Percentiles rank a stretch among this genome's conserved stretches.
These are phyloP conservation scores for Eutypella sp. DNA, from an alignment of 2,329 filamentous ascomycete genomes.

Conservation along the genomic window DNA sequence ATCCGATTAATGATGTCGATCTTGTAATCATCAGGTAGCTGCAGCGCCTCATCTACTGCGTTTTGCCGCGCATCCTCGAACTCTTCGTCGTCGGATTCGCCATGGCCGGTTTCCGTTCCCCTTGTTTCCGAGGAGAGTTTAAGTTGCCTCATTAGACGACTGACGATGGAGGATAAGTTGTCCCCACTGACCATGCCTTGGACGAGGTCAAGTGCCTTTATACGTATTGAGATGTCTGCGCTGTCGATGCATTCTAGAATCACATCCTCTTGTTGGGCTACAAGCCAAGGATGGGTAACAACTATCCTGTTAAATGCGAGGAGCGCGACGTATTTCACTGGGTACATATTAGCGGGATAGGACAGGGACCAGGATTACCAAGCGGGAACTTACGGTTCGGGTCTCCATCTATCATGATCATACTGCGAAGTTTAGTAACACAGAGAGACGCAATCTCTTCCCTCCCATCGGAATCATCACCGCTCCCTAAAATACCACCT, in stretches of 20 bases:
- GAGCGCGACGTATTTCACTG: constrained; percentile 95
- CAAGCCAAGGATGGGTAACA: constrained; percentile 77
- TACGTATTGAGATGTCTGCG: constrained; percentile 88
- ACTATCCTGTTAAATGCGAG: constrained; percentile 96
- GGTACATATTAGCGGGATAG: constrained; percentile 10
- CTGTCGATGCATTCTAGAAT: constrained; percentile 96
- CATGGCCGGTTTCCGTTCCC: too few relatives aligned
- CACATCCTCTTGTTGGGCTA: constrained; percentile 90
- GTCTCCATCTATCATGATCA: constrained; percentile 90
- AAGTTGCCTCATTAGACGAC: constrained; percentile 82
- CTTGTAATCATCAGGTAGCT: constrained; percentile 81
- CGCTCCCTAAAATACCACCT: constrained; percentile 83
- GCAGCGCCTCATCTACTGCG: constrained; percentile 41
- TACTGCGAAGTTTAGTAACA: constrained; percentile 86
- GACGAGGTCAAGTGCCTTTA: constrained; percentile 86
- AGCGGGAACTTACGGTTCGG: constrained; percentile 67
- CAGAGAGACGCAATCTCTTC: constrained; percentile 92
- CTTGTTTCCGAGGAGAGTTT: constrained; percentile 64
- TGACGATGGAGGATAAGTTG: constrained; percentile 77
- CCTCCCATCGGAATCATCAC: constrained; percentile 72
- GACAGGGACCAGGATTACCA: constrained; percentile 10
- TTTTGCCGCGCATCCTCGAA: constrained; percentile 33
- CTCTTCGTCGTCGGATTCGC: constrained; percentile 47
- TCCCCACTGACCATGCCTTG: constrained; percentile 90
- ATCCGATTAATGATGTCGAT: constrained; percentile 78